Evolutionary conservation across 163 green algal genomes (phyloP), one percentile per base, ranked within the genome.

Genomic region (Chlamydomonas reinhardtii): DNA sequence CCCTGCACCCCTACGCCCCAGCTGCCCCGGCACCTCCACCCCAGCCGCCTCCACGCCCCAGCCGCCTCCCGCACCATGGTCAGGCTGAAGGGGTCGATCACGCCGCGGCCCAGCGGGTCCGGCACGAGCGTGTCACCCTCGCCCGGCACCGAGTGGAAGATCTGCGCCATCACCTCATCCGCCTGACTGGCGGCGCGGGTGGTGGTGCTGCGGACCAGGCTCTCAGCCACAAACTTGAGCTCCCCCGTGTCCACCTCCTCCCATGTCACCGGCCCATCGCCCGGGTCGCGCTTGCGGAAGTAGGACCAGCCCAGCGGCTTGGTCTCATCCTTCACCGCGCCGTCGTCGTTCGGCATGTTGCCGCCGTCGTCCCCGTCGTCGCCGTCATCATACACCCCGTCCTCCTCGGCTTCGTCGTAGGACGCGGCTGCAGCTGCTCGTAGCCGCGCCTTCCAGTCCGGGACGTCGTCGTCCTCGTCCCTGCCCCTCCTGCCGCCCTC

Each of bases 221-320:
- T 74, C 82, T 87, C 82, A 32, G 82, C 82, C 37, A 87, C 82
- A 29, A 76, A 87, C 29, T 39, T 39, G n/a, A 87, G 82, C 82
- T 87, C 82, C 15, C n/a, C 72, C 37, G 32, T 32, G 61, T 87
- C 82, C 72, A 82, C 82, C 71, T 87, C 82, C 17, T 27, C 82
- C 82, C 82, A 87, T 11, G 39, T 76, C 27, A 37, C 61, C 17
- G 82, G 82, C 16, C 82, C 82, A 22, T 87, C 82, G n/a, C 29
- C 39, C 14, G 82, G 15, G 25, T 87, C 82, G 4, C 61, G 59
- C 59, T 81, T 82, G 31, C 72, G 61, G 43, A 87, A 87, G 59
- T 82, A 87, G 22, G 72, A 82, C 82, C 82, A 87, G n/a, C 82
- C 82, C 12, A 87, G 61, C 1, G 82, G 82, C 72, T 87, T 87